Percentiles rank a stretch among this genome's conserved stretches.
Evolutionary conservation across 768 basidiomycete genomes (phyloP).

Genomic region (Tylopilus vinaceipallidus): DNA sequence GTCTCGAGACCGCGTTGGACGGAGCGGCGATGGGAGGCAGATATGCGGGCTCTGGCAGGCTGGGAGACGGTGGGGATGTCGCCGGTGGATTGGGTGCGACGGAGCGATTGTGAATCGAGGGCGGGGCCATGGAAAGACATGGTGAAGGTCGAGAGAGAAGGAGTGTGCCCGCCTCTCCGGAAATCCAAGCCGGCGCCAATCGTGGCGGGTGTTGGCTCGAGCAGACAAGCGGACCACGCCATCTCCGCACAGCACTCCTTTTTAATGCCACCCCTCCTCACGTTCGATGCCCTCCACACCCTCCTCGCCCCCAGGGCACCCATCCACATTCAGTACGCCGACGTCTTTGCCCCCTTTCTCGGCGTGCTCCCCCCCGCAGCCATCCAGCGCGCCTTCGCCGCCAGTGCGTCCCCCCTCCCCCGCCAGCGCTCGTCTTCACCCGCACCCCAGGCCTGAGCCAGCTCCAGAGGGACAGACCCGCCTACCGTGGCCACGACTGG

Average conservation of each 20-base stretch:
- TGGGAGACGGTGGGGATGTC: conserved; percentile 28
- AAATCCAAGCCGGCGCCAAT: conserved; percentile 21
- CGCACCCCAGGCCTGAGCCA: conserved; percentile 42
- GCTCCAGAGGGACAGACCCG: conserved; percentile 58
- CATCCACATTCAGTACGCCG: conserved; percentile 59
- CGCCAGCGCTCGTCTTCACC: neutral
- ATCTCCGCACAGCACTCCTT: neutral
- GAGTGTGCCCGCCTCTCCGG: conserved; percentile 12
- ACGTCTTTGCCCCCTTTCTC: conserved; percentile 64
- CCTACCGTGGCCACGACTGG: conserved; percentile 54
- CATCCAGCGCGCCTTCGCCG: conserved; percentile 58
- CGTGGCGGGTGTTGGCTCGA: conserved; percentile 10
- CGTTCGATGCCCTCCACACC: conserved; percentile 82
- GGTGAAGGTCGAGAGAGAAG: conserved; percentile 20
- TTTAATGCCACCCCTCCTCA: conserved; percentile 42
- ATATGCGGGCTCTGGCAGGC: conserved; percentile 29
- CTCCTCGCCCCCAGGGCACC: conserved; percentile 66
- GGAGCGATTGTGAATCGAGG: conserved; percentile 32
- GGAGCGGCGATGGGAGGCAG: conserved; percentile 29
- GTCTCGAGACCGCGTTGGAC: conserved; percentile 23
- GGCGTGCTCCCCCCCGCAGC: conserved; percentile 54
- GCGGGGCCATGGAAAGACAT: conserved; percentile 28
- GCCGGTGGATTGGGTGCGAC: conserved; percentile 36
- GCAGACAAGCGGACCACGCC: neutral
- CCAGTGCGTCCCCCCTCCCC: conserved; percentile 38